Evolutionary conservation across 441 rosid species (phyloP).

Genomic region (Sinapis alba): DNA sequence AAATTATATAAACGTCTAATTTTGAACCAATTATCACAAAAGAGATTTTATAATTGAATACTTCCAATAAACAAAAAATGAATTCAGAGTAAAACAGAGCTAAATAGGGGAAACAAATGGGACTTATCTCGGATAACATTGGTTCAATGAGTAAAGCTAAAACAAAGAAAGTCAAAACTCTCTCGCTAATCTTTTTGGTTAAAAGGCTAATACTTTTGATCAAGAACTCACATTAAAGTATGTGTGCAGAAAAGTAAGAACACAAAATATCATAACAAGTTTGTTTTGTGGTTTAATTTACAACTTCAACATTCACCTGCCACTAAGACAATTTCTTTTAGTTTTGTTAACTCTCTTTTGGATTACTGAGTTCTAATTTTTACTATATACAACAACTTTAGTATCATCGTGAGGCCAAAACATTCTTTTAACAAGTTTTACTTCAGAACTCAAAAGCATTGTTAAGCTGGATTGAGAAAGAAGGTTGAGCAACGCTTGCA

Average conservation of each 20-base stretch:
- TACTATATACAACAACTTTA: constrained; percentile 32
- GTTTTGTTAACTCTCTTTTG: neutral
- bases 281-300: neutral
- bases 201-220: neutral
- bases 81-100: neutral
- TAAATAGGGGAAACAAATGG: constrained; percentile 12
- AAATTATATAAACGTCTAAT: neutral
- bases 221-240: neutral
- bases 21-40: neutral
- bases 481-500: constrained; percentile 58
- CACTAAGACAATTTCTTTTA: neutral
- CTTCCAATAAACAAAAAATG: neutral
- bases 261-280: neutral
- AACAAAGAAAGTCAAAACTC: constrained; percentile 56
- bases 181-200: neutral
- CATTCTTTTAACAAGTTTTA: constrained; percentile 3
- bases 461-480: constrained; percentile 81
- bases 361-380: constrained; percentile 2
- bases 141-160: constrained; percentile 34
- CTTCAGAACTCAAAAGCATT: constrained; percentile 80
- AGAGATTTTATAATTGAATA: neutral
- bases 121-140: constrained; percentile 49
- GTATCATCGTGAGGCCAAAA: neutral
- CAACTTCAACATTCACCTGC: neutral
- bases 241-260: constrained; percentile 35